Evolutionary conservation across 768 basidiomycete species (phyloP).

Genomic region (Austroboletus eburneus): DNA sequence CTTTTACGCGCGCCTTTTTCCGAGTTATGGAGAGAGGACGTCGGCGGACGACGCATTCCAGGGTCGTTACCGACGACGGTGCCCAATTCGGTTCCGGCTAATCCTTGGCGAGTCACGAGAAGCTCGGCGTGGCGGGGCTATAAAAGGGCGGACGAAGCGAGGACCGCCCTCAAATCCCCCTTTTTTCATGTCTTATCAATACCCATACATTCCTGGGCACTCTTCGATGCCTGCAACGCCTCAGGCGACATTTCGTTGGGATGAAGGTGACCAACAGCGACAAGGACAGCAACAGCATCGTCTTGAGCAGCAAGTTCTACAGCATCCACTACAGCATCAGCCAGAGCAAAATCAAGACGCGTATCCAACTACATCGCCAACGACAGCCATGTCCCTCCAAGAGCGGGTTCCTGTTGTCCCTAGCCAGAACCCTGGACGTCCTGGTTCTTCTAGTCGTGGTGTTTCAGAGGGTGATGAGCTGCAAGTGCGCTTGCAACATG

Average conservation of each 20-base stretch:
- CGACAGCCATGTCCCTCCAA: slow-evolving; percentile 20
- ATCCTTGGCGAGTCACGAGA: slow-evolving; percentile 23
- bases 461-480: slow-evolving; percentile 13
- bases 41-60: too few relatives aligned
- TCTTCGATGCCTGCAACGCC: slow-evolving; percentile 49
- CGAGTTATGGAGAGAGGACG: too few relatives aligned
- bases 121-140: slow-evolving; percentile 11
- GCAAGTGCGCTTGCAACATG: slow-evolving; percentile 23
- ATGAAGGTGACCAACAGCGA: slow-evolving; percentile 36
- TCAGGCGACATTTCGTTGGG: slow-evolving; percentile 38
- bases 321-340: slow-evolving; percentile 36
- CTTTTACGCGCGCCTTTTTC: too few relatives aligned
- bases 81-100: slow-evolving; percentile 17
- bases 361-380: slow-evolving; percentile 16
- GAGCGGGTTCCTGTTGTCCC: slow-evolving; percentile 29
- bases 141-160: slow-evolving; percentile 28
- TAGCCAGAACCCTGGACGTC: slow-evolving; percentile 19
- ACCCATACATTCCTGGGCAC: slow-evolving; percentile 43
- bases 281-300: slow-evolving; percentile 28
- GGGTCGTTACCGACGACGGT: slow-evolving; percentile 9
- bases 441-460: slow-evolving; percentile 14
- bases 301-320: slow-evolving; percentile 37
- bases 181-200: slow-evolving; percentile 47
- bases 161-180: slow-evolving; percentile 17
- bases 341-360: slow-evolving; percentile 25